Evolutionary conservation across 139 green algal genomes (phyloP).

Genomic region (Micromonas pusilla): DNA sequence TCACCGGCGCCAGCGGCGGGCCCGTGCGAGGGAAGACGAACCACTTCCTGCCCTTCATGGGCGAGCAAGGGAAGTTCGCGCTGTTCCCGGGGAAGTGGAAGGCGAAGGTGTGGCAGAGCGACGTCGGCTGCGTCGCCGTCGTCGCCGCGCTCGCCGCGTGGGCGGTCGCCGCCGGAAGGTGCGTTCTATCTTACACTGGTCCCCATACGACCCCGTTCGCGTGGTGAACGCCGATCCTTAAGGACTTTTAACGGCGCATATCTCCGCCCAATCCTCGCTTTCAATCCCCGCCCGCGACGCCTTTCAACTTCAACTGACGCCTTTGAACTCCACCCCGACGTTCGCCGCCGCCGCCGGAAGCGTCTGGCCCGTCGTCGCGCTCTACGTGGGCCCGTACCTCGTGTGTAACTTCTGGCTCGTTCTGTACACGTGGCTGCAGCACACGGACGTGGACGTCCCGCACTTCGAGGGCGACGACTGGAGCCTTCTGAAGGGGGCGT

Average conservation of each 20-base stretch:
- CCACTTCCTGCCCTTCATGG: constrained; percentile 32
- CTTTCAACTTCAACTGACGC: too few species aligned
- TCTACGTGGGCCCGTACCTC: constrained; percentile 37
- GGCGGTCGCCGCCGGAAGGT: constrained; percentile 9
- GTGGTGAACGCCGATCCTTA: too few species aligned
- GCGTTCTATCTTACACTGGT: too few species aligned
- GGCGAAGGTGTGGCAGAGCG: constrained; percentile 30
- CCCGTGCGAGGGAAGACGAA: constrained; percentile 35
- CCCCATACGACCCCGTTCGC: too few species aligned
- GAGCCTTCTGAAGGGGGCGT: constrained; percentile 37
- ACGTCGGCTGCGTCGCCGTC: constrained; percentile 24
- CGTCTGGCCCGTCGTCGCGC: constrained; percentile 5
- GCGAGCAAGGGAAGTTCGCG: constrained; percentile 21
- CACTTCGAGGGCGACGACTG: constrained; percentile 39
- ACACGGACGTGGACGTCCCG: constrained; percentile 43
- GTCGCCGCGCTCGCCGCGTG: constrained; percentile 22
- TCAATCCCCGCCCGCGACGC: too few species aligned
- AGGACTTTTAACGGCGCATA: too few species aligned
- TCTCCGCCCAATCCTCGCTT: too few species aligned
- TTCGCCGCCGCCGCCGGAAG: too few species aligned
- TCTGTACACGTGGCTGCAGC: constrained; percentile 43
- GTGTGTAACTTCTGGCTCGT: constrained; percentile 41
- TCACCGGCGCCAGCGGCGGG: constrained; percentile 35
- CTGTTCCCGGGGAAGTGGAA: constrained; percentile 35
- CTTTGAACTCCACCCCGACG: too few species aligned